A percentile compares a stretch with the other conserved stretches of the same genome.
phyloP scores from a whole-genome alignment of 2,329 filamentous ascomycete species.

The Domatiomyces catenatus region DNA sequence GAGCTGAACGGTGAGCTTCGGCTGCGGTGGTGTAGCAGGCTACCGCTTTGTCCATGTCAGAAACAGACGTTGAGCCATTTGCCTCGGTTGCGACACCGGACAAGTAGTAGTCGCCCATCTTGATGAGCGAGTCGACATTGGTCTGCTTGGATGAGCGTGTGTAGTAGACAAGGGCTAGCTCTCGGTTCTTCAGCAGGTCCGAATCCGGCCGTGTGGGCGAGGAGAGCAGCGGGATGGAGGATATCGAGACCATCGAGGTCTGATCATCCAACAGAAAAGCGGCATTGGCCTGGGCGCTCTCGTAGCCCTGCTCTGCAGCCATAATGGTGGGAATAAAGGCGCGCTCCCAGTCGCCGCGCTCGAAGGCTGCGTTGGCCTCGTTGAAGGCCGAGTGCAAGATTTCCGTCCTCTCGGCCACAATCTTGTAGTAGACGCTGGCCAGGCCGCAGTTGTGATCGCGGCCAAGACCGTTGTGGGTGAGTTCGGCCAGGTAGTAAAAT shows the following conservation, averaged over 20 bases:
- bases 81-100: constrained; percentile 32
- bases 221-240: constrained; percentile 37
- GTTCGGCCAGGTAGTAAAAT: constrained; percentile 81
- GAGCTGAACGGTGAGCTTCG: constrained; percentile 79
- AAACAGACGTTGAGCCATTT: constrained; percentile 3
- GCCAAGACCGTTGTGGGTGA: constrained; percentile 66
- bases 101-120: constrained; percentile 97
- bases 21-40: constrained; percentile 85
- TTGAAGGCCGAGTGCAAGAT: constrained; percentile 60
- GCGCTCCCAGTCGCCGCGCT: constrained; percentile 60
- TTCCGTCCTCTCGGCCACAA: constrained; percentile 58
- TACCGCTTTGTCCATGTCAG: constrained; percentile 71
- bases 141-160: constrained; percentile 83
- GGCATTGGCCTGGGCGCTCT: constrained; percentile 77
- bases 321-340: constrained; percentile 71
- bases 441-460: constrained; percentile 63
- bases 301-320: constrained; percentile 84
- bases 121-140: constrained; percentile 86
- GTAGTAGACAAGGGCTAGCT: constrained; percentile 78
- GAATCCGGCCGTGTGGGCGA: constrained; percentile 26
- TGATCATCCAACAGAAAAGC: constrained; percentile 70
- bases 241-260: constrained; percentile 44
- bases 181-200: constrained; percentile 39
- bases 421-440: constrained; percentile 70
- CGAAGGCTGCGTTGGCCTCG: constrained; percentile 71